Evolutionary conservation across 2,329 filamentous ascomycete species (phyloP).

Genomic region (Rutstroemia sydowiana): DNA sequence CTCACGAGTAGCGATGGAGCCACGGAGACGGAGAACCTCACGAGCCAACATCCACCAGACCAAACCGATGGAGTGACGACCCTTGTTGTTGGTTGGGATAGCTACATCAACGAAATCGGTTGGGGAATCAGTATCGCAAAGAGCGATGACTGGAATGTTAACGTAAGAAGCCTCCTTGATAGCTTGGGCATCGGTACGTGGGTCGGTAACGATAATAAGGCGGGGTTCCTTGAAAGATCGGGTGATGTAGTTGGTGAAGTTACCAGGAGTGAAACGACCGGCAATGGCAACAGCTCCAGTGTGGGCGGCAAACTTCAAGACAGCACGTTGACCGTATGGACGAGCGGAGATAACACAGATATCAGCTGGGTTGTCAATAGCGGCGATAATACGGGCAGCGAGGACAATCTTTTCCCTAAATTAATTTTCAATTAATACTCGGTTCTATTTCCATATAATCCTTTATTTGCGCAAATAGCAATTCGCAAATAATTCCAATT

Average conservation of each 20-base stretch:
- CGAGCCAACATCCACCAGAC: conserved; percentile 99
- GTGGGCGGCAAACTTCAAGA: conserved; percentile 99
- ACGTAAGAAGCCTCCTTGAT: conserved; percentile 99
- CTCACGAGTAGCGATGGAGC: conserved; percentile 93
- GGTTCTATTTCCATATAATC: too few relatives aligned
- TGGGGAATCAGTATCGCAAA: conserved; percentile 98
- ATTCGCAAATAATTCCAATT: too few relatives aligned
- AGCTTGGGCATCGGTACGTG: conserved; percentile 98
- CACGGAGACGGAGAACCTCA: conserved; percentile 98
- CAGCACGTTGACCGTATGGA: conserved; percentile 98
- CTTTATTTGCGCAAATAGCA: too few relatives aligned
- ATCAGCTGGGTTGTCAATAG: conserved; percentile 98
- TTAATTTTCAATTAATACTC: too few relatives aligned
- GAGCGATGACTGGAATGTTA: conserved; percentile 99
- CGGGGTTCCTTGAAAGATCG: conserved; percentile 99
- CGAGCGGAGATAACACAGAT: conserved; percentile 99
- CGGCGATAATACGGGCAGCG: conserved; percentile 95
- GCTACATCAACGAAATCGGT: conserved; percentile 99
- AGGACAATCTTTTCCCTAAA: conserved; percentile 99
- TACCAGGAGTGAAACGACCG: conserved; percentile 99
- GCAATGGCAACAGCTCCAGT: conserved; percentile 97
- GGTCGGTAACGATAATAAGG: conserved; percentile 98
- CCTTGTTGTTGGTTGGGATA: conserved; percentile 99
- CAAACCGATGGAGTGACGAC: conserved; percentile 95
- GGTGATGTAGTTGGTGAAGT: conserved; percentile 99